Evolutionary conservation across 2,329 filamentous ascomycete species (phyloP).

Genomic region (Aureobasidium mangrovei): DNA sequence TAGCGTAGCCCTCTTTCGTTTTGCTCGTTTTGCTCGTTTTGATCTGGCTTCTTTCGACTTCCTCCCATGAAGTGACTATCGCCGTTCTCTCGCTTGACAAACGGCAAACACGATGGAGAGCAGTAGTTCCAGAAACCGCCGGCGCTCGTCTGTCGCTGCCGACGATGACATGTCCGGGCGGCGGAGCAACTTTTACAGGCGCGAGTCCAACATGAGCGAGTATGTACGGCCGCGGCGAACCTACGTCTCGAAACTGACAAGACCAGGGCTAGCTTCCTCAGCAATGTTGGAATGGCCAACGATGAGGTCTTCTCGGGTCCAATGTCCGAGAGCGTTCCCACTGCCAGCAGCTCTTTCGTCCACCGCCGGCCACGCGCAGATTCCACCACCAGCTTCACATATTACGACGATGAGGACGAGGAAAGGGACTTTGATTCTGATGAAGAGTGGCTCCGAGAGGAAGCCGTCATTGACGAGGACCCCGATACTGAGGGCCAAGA

Average conservation of each 20-base stretch:
- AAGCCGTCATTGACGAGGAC: conserved; percentile 39
- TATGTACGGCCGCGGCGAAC: conserved; percentile 24
- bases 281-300: conserved; percentile 97
- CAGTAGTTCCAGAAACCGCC: conserved; percentile 9
- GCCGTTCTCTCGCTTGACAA: background rate
- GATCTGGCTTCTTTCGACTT: background rate
- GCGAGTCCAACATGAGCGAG: conserved; percentile 62
- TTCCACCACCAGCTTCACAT: conserved; percentile 82
- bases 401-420: conserved; percentile 67
- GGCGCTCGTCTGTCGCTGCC: conserved; percentile 15
- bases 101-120: conserved; percentile 8
- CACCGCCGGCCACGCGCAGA: conserved; percentile 74
- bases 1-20: background rate
- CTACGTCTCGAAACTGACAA: conserved; percentile 16
- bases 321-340: conserved; percentile 90
- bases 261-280: conserved; percentile 63
- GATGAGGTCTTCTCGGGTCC: conserved; percentile 92
- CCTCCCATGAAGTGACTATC: background rate
- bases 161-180: conserved; percentile 16
- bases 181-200: conserved; percentile 43
- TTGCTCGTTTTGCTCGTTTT: background rate
- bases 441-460: conserved; percentile 42
- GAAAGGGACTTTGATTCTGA: conserved; percentile 36
- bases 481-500: conserved; percentile 29
- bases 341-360: conserved; percentile 82